Conservation (phyloP, 129 eudicot species). For the Lactuca sativa region DNA sequence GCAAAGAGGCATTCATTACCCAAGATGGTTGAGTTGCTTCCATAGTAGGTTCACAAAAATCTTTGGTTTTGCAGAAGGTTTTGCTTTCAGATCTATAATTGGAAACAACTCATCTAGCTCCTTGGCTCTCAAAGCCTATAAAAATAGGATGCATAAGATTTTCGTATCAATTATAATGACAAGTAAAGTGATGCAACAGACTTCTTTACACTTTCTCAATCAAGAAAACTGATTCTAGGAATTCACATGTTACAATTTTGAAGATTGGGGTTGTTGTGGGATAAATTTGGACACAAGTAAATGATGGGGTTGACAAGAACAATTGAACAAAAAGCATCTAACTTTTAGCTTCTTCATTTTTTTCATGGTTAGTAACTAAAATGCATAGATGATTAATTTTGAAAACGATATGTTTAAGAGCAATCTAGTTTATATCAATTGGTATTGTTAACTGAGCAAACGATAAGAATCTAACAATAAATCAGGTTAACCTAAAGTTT, state of each 20-base stretch:
- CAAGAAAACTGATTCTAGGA: constrained; percentile 4
- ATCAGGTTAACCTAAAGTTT: background rate
- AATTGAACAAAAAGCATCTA: background rate
- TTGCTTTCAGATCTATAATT: constrained; percentile 62
- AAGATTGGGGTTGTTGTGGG: background rate
- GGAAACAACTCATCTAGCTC: constrained; percentile 87
- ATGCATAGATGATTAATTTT: background rate
- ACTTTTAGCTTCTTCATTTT: background rate
- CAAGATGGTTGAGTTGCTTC: constrained; percentile 96
- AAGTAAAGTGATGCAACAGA: background rate
- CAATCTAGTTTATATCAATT: no score
- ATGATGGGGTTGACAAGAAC: background rate
- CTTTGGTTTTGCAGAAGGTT: constrained; percentile 73
- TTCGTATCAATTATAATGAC: background rate
- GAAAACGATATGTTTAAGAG: background rate
- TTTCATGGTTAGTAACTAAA: background rate
- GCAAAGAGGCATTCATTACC: constrained; percentile 40
- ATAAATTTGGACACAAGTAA: background rate
- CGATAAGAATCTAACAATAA: background rate
- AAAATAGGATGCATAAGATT: constrained; percentile 12
- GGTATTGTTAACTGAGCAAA: background rate
- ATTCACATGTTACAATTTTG: background rate
- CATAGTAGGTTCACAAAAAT: constrained; percentile 73
- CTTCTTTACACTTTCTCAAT: background rate
- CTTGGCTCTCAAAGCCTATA: constrained; percentile 58